These are phyloP conservation scores for Rosa rugosa DNA, from an alignment of 306 rosid species.

Conservation along the genomic window DNA sequence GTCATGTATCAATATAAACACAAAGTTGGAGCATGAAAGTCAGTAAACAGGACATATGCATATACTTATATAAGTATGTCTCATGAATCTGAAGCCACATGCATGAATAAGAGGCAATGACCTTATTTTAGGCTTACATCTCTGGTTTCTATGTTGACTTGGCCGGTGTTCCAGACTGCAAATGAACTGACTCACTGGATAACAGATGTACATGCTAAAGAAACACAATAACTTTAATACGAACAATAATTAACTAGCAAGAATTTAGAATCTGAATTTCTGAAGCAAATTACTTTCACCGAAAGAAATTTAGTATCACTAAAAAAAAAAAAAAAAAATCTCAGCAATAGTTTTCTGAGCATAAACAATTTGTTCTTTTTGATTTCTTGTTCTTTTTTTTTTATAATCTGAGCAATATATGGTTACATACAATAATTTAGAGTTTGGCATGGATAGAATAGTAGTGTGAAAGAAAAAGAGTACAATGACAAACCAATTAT, in stretches of 20 bases:
- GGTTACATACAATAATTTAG: neutral
- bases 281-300: neutral
- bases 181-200: neutral
- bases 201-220: neutral
- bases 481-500: neutral
- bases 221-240: neutral
- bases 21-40: neutral
- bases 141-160: neutral
- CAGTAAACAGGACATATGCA: neutral
- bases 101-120: neutral
- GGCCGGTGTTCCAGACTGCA: neutral
- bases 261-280: neutral
- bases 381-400: neutral
- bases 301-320: neutral
- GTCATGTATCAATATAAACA: neutral
- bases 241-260: neutral
- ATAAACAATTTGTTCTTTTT: neutral
- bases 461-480: neutral
- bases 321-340: too few relatives aligned
- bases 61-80: neutral
- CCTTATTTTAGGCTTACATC: neutral
- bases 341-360: neutral
- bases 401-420: neutral
- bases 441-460: neutral
- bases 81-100: neutral